A percentile compares a stretch with the other conserved stretches of the same genome.
These are phyloP conservation scores for Fraxinus floribunda DNA, from an alignment of 305 asterid species.

Conservation along the genomic window DNA sequence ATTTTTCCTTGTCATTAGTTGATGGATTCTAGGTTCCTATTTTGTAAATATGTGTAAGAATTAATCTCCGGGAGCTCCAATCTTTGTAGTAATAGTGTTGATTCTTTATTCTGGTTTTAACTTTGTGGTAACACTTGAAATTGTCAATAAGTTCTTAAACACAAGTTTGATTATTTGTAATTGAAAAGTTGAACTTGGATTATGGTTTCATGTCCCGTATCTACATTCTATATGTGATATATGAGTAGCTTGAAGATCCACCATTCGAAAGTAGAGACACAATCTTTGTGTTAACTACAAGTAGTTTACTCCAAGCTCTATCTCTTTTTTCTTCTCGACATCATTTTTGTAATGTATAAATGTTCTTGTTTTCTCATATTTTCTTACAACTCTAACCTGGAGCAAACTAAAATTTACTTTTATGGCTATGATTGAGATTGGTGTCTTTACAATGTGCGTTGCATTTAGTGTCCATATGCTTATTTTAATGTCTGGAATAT, in stretches of 20 bases:
- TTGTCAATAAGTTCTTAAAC: background rate
- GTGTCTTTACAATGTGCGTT: background rate
- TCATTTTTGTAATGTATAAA: background rate
- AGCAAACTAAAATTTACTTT: background rate
- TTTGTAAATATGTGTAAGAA: background rate
- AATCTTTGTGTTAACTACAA: background rate
- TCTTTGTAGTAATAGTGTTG: background rate
- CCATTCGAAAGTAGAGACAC: background rate
- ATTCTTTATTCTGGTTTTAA: conserved; percentile 3
- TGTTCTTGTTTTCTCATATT: background rate
- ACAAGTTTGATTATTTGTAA: background rate
- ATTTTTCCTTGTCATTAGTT: background rate
- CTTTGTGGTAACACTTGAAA: background rate
- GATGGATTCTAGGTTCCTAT: background rate
- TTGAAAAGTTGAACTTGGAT: background rate
- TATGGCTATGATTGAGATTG: background rate
- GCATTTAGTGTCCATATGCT: background rate
- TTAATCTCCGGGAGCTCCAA: background rate
- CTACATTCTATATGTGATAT: background rate
- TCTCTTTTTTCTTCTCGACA: background rate
- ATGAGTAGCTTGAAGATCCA: background rate
- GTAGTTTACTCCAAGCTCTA: background rate
- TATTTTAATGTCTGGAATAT: background rate
- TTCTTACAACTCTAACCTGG: background rate
- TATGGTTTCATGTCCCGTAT: background rate